These are phyloP conservation scores for Yamadazyma ubonensis DNA, from an alignment of 805 yeast species.

Conservation along the genomic window DNA sequence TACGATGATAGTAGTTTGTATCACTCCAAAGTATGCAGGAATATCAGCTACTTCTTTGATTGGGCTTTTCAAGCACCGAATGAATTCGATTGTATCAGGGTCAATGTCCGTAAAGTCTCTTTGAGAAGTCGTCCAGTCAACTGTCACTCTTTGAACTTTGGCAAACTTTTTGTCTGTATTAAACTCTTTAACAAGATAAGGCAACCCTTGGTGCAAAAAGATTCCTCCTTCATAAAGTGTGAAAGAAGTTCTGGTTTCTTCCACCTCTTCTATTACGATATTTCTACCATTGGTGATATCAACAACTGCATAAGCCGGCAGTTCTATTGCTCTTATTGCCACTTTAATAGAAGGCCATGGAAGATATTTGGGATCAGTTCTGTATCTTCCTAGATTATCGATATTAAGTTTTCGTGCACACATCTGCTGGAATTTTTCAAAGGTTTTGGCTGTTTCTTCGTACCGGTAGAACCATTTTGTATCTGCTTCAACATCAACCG, in stretches of 20 bases:
- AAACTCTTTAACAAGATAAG: conserved; percentile 83
- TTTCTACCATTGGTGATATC: conserved; percentile 80
- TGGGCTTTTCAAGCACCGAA: conserved; percentile 48
- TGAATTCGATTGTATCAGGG: conserved; percentile 68
- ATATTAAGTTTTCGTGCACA: conserved; percentile 39
- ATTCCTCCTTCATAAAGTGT: conserved; percentile 92
- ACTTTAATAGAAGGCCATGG: conserved; percentile 84
- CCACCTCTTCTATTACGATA: conserved; percentile 82
- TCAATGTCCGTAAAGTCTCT: conserved; percentile 93
- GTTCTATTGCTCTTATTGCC: conserved; percentile 79
- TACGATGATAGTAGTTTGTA: conserved; percentile 70
- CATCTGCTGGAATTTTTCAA: conserved; percentile 23
- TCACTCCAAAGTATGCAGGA: conserved; percentile 75
- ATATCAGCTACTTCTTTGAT: conserved; percentile 29
- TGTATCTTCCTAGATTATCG: conserved; percentile 29
- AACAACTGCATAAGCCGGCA: conserved; percentile 81
- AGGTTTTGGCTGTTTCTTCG: conserved; percentile 14
- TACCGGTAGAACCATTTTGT: conserved; percentile 47
- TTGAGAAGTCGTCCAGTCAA: conserved; percentile 91
- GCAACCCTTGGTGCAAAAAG: conserved; percentile 88
- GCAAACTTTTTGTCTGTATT: conserved; percentile 79
- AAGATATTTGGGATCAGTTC: conserved; percentile 48
- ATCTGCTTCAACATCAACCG: conserved; percentile 57
- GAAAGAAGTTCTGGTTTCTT: conserved; percentile 83
- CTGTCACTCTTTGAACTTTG: conserved; percentile 81